Base-by-base conservation (phyloP, 352 stramenopile genomes). In the Aphanomyces invadans region DNA sequence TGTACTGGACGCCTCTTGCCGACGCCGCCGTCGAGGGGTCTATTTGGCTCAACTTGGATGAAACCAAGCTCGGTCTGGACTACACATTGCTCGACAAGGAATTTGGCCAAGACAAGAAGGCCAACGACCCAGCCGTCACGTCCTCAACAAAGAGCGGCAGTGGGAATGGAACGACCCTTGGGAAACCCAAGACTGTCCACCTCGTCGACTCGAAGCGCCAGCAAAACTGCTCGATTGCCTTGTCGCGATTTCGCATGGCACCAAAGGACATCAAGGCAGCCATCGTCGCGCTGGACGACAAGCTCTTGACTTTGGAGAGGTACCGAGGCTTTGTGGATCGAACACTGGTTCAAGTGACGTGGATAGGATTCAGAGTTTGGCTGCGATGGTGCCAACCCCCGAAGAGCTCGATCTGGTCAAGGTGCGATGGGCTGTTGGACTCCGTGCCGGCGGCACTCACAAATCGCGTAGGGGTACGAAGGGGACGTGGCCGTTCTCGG, bases 401-500 rank as follows among this genome's bases (percentile, higher is more conserved):
- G 67, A 73, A 4, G 71, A 76, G 32, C 26, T 72, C 19, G 63
- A 56, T 9, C 32, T 59, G 4, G 65, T 69, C 26, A 48, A 60
- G 1, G 61, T 87, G 11, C 72, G 87, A n/a, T n/a, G n/a, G n/a
- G n/a, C n/a, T n/a, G n/a, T n/a, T n/a, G n/a, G n/a, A n/a, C n/a
- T n/a, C n/a, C n/a, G n/a, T n/a, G n/a, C n/a, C n/a, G n/a, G n/a
- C n/a, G n/a, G n/a, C n/a, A n/a, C n/a, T n/a, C n/a, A n/a, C n/a
- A n/a, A n/a, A n/a, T n/a, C n/a, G n/a, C n/a, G 19, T 73, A 75
- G 69, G 93, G 94, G 60, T 97, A 95, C 57, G 87, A 95, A 38
- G 89, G 89, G 11, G 87, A 96, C 44, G 73, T 82, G 42, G 84
- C 88, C 38, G 62, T 95, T 45, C 75, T 97, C 0, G 89, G 87